Base-by-base conservation (phyloP, 2,329 filamentous ascomycete genomes). In the Paracoccidioides brasiliensis region DNA sequence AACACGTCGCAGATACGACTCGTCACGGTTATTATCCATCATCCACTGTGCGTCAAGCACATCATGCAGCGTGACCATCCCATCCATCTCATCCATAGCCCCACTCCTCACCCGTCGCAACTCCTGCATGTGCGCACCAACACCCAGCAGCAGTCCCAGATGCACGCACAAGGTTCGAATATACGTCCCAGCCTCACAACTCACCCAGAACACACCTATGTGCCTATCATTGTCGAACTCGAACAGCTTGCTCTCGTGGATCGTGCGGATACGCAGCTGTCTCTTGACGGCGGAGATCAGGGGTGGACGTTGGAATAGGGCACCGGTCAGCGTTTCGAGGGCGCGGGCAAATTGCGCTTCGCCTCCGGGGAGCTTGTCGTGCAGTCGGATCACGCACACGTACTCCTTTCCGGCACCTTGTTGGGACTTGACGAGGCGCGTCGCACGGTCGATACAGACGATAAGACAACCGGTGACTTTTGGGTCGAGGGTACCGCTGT, bases 341-440 rank as follows among this genome's bases (percentile, higher is more conserved):
- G 91, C 93, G 66, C 90, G 86, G 57, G 88, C 85, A 67, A 98
- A 91, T 73, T 95, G 90, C 45, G 88, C 83, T 78, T 95, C 86
- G 65, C 91, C 91, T 63, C 91, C 93, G 54, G 90, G 88, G 55
- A 98, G 80, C 76, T 90, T 95, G 76, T 95, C 90, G 75, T 98
- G 93, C 60, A 98, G 81, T 67, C 93, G 83, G 67, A 97, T 89
- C 58, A 98, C 90, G 67, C 87, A 90, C 54, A 97, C 90, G 72
- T 98, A 98, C 78, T 98, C 93, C 79, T 98, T 98, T 80, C 93
- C 93, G 59, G 93, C 93, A 68, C 91, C 90, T 75, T 98, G 93
- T 76, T 98, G 93, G 54, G 90, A 95, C 80, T 98, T 98, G 72
- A 98, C 93, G 57, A 98, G 84, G 67, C 93, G 87, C 62, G 93